Evolutionary conservation across 129 eudicot species (phyloP), one percentile per base, ranked within the genome.

Genomic region (Deinandra increscens): DNA sequence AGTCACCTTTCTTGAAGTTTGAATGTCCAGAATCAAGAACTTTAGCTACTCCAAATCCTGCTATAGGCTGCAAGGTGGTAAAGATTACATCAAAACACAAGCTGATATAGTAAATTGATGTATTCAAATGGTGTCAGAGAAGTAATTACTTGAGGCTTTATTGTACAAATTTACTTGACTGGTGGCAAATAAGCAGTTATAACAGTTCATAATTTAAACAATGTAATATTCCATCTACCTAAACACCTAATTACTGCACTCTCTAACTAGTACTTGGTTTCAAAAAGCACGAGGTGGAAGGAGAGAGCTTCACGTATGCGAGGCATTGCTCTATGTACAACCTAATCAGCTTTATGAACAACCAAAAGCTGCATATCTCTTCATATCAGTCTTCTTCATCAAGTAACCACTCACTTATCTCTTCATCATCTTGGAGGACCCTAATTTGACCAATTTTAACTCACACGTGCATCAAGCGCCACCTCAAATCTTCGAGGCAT

Each of bases 1-100:
- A 46, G 66, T 85, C 96, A 55, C 83, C 96, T 48, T 74, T 70
- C 78, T 81, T 83, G 77, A 83, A 81, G 56, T 88, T 79, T 69
- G 87, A 73, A 74, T 85, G 69, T n/a, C 77, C 74, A 19, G 96
- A 88, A 33, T 88, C 88, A 77, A 88, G 10, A 1, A 85, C 89
- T 67, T 70, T 76, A 33, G 87, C 67, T 59, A 88, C 91, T 78
- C 96, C 96, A 74, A 49, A 77, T 51, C 96, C 91, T 3, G 7
- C 5, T 23, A 88, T 73, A 19, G 78, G 81, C 91, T 88, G 72
- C 73, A 77, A 19, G n/a, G 59, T 37, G 10, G 49, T 22, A 75
- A 9, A 4, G 6, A 36, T 48, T 48, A 59, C 31, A 49, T 68
- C 45, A 68, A n/a, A 42, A 26, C 31, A 26, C 31, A 26, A 26